phyloP scores from a whole-genome alignment of 345 rosid genomes.

The Eutrema heterophyllum region DNA sequence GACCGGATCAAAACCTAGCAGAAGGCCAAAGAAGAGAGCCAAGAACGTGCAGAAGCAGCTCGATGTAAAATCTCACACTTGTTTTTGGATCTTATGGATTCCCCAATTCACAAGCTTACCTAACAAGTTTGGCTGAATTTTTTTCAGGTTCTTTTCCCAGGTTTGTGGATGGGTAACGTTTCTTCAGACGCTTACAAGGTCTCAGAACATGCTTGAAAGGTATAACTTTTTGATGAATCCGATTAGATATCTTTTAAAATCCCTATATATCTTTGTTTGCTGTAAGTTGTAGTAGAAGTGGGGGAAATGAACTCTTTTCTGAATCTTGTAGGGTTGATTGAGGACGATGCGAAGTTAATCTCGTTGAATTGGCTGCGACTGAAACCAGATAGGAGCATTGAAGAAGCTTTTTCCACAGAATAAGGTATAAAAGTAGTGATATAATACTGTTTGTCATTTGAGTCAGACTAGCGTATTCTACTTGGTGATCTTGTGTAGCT shows the following conservation, averaged over 20 bases:
- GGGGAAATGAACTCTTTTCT: background rate
- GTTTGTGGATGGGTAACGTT: slow-evolving; percentile 61
- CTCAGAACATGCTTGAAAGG: slow-evolving; percentile 44
- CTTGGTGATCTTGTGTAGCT: background rate
- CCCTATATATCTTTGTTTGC: background rate
- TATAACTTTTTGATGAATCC: slow-evolving; percentile 3
- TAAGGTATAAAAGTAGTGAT: slow-evolving; percentile 8
- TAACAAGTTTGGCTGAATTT: slow-evolving; percentile 2
- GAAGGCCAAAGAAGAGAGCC: slow-evolving; percentile 71
- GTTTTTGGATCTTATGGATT: slow-evolving; percentile 1
- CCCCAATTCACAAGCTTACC: background rate
- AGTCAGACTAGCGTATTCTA: background rate
- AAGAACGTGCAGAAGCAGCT: slow-evolving; percentile 65
- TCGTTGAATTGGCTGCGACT: slow-evolving; percentile 10
- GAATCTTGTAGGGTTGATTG: slow-evolving; percentile 14
- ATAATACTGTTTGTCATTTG: background rate
- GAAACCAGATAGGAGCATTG: background rate
- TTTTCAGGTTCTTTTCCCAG: slow-evolving; percentile 59
- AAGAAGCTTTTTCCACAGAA: slow-evolving; percentile 4
- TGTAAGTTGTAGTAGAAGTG: background rate
- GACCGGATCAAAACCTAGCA: slow-evolving; percentile 67
- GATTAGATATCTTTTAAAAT: background rate
- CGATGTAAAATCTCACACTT: slow-evolving; percentile 36
- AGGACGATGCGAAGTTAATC: slow-evolving; percentile 16
- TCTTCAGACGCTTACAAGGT: slow-evolving; percentile 57